Base-by-base conservation (phyloP, 257 asterid genomes). In the Solanum tarijense region DNA sequence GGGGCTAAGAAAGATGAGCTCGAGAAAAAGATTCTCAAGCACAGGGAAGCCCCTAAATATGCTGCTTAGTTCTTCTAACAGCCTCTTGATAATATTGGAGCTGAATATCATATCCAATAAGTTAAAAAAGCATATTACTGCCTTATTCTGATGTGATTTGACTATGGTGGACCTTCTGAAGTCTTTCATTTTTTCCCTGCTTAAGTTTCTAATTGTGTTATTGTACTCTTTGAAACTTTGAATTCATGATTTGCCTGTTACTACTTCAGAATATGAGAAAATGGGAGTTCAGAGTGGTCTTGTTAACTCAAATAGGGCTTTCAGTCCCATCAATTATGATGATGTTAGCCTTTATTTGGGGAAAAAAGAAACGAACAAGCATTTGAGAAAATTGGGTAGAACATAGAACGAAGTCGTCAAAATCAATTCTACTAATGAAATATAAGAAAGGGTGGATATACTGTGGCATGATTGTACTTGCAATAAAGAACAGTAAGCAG, bases 21-120 rank as follows among this genome's bases (percentile, higher is more conserved):
- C 29, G 95, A 94, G 92, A 83, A 89, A 75, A 95, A 94, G 89
- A 94, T 96, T 88, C 86, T 62, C 87, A 91, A 92, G 86, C 94
- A 92, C 93, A 93, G 95, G 93, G 98, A 93, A 91, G 94, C 83
- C 83, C 99, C 99, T 75, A 96, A 93, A 93, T 96, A 93, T 91
- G 99, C 99, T 90, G 98, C 99, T 86, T 95, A 87, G 90, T 36
- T 36, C 13, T 74, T 36, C 25, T 34, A 16, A 72, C 76, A 18
- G 0, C 4, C 41, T 72, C 43, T 35, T 73, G 46, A 18, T 76
- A n/a, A 76, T 75, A 75, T 76, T 43, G 60, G 65, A 27, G 66
- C 85, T 81, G 25, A 46, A 43, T 46, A 18, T 82, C 69, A 10
- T 82, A 31, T 48, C 86, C 21, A 48, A 52, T 29, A 82, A 82